A percentile compares a stretch with the other conserved stretches of the same genome.
Evolutionary conservation across 192 early-diverging fungal species (phyloP).

Genomic region (Backusella luteola): DNA sequence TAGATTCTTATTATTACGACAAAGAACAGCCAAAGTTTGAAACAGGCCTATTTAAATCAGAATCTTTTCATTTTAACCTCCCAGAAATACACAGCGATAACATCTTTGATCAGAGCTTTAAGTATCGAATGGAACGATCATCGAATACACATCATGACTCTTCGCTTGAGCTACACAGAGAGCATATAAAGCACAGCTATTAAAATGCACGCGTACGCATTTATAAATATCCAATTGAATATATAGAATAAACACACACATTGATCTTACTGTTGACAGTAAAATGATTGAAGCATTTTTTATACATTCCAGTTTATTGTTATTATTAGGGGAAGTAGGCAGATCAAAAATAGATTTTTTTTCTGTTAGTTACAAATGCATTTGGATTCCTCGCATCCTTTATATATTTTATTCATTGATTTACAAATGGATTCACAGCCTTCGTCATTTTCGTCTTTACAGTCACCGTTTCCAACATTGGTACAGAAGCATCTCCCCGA

Average conservation of each 20-base stretch:
- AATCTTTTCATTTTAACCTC: constrained; percentile 7
- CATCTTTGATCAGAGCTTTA: background rate
- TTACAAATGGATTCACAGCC: constrained; percentile 9
- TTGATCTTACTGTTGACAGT: constrained; percentile 4
- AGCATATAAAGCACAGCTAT: background rate
- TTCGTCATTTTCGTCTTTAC: background rate
- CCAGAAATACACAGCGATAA: background rate
- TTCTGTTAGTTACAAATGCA: constrained; percentile 10
- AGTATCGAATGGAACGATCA: background rate
- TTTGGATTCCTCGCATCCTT: constrained; percentile 1
- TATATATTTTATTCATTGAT: background rate
- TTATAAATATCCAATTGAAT: background rate
- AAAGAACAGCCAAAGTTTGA: constrained; percentile 6
- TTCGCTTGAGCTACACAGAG: background rate
- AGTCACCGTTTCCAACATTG: constrained; percentile 4
- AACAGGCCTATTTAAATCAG: background rate
- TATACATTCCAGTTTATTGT: background rate
- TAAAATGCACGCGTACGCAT: background rate
- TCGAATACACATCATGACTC: background rate
- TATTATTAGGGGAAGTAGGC: background rate
- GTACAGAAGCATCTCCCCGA: constrained; percentile 10
- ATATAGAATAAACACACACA: background rate
- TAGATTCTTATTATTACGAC: constrained; percentile 3
- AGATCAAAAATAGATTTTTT: background rate
- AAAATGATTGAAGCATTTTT: background rate